These are phyloP conservation scores for Coniochaeta hoffmannii DNA, from an alignment of 2,329 filamentous ascomycete genomes.

Conservation along the genomic window DNA sequence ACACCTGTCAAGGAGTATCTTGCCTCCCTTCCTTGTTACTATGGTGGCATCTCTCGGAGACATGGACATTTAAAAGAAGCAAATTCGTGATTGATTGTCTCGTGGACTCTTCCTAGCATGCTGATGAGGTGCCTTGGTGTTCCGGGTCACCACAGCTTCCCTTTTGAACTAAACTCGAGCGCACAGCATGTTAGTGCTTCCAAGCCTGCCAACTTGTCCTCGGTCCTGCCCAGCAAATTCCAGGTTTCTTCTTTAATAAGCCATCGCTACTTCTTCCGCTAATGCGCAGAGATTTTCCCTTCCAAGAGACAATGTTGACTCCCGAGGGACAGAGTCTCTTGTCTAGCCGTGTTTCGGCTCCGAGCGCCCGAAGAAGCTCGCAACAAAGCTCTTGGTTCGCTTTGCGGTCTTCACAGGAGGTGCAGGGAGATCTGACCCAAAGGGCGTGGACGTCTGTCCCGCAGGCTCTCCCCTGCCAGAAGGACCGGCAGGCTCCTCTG, in stretches of 20 bases:
- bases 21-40: no score
- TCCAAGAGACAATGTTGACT: not conserved
- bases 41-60: no score
- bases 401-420: conserved; percentile 18
- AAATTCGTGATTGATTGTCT: no score
- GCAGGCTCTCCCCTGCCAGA: not conserved
- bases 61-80: no score
- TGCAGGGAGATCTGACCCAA: not conserved
- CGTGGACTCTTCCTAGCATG: no score
- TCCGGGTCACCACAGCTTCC: not conserved
- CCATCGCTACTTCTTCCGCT: not conserved
- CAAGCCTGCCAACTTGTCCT: not conserved
- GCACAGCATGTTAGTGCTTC: not conserved
- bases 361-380: conserved; percentile 31
- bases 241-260: not conserved
- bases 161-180: not conserved
- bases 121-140: not conserved
- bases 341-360: not conserved
- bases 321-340: not conserved
- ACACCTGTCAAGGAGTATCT: no score
- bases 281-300: no score
- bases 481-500: not conserved
- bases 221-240: not conserved
- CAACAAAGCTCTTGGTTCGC: conserved; percentile 39
- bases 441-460: conserved; percentile 8